Percentiles rank a stretch among this genome's conserved stretches.
phyloP scores from a whole-genome alignment of 768 basidiomycete species.

The Mycena epipterygia region DNA sequence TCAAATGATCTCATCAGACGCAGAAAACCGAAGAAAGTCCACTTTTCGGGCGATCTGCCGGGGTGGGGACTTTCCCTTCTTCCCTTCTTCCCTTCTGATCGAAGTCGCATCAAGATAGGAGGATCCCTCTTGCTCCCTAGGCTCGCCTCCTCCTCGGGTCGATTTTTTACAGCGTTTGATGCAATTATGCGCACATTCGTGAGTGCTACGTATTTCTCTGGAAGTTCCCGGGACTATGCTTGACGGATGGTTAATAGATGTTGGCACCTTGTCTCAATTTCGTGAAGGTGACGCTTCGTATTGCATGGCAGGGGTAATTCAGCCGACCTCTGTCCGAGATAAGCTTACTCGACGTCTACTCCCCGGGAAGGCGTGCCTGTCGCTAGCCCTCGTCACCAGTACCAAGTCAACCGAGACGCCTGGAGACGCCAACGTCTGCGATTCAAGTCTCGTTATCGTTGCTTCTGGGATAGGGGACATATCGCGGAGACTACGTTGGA shows the following conservation, averaged over 20 bases:
- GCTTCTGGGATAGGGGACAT: conserved; percentile 1
- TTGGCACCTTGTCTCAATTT: conserved; percentile 18
- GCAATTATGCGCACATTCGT: neutral
- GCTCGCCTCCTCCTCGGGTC: conserved; percentile 11
- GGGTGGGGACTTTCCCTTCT: neutral
- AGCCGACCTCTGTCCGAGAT: conserved; percentile 29
- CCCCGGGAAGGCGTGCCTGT: neutral
- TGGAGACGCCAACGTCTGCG: too few relatives aligned
- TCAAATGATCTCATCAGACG: neutral
- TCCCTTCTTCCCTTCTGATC: too few relatives aligned
- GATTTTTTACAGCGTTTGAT: too few relatives aligned
- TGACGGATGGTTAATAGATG: conserved; percentile 23
- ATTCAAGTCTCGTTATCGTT: neutral
- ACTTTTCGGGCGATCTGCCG: neutral
- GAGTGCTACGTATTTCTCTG: conserved; percentile 2
- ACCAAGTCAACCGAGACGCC: too few relatives aligned
- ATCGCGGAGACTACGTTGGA: conserved; percentile 3
- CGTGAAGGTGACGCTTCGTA: neutral
- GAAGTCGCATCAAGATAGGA: neutral
- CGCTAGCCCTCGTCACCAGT: too few relatives aligned
- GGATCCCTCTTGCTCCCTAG: neutral
- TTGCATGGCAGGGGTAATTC: conserved; percentile 23
- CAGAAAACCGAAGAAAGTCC: neutral
- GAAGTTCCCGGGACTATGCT: neutral
- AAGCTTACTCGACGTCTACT: conserved; percentile 7